Percentiles rank a stretch among this genome's conserved stretches.
These are phyloP conservation scores for Cardamine occulta DNA, from an alignment of 345 rosid genomes.

Conservation along the genomic window DNA sequence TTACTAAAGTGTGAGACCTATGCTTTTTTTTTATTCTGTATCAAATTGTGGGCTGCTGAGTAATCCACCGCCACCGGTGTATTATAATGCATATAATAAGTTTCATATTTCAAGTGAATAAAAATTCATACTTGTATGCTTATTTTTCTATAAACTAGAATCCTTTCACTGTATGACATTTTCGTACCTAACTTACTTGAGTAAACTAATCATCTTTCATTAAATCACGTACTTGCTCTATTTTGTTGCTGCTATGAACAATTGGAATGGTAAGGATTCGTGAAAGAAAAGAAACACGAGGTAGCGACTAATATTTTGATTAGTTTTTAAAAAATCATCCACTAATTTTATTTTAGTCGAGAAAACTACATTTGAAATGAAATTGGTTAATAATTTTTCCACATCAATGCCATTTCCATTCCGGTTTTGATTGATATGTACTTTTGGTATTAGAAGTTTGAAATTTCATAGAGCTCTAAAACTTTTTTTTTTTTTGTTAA, in stretches of 20 bases:
- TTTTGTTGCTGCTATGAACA: not conserved
- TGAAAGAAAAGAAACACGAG: not conserved
- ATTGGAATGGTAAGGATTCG: not conserved
- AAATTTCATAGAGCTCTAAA: not conserved
- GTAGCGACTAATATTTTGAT: not conserved
- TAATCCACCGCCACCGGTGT: constrained; percentile 8
- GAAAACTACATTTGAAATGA: not conserved
- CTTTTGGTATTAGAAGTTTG: not conserved
- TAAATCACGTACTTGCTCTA: constrained; percentile 19
- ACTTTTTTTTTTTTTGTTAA: too few species aligned
- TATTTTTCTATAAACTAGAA: not conserved
- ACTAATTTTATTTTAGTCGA: too few species aligned
- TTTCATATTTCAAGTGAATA: not conserved
- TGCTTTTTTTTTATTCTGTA: not conserved
- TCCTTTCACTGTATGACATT: not conserved
- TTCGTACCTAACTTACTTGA: not conserved
- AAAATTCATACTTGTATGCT: not conserved
- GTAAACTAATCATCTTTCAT: not conserved
- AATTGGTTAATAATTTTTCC: not conserved
- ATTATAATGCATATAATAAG: not conserved
- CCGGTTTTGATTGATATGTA: not conserved
- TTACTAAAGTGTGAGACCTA: not conserved
- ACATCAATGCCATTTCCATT: not conserved
- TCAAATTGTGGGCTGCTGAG: not conserved
- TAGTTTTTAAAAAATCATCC: not conserved